phyloP scores from a whole-genome alignment of 1,139 yeast genomes.

The Candida pseudocylindracea region DNA sequence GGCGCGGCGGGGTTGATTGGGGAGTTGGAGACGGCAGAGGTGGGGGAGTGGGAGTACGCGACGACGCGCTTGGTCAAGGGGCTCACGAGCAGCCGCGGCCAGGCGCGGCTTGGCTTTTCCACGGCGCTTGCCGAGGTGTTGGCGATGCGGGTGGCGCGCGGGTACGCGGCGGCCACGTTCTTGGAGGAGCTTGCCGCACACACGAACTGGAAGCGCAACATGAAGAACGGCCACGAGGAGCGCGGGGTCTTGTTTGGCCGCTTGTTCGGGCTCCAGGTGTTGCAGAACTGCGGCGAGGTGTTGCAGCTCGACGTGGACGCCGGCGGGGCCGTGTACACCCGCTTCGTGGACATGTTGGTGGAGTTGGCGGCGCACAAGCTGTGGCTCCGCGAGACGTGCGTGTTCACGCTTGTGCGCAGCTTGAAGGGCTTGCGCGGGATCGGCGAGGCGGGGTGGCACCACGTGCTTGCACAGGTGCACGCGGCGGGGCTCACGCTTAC shows the following conservation, averaged over 20 bases:
- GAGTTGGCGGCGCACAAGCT: constrained; percentile 42
- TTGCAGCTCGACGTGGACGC: constrained; percentile 11
- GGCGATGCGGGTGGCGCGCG: constrained; percentile 16
- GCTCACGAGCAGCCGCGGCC: constrained; percentile 56
- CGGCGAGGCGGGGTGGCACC: no score
- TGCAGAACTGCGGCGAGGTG: constrained; percentile 26
- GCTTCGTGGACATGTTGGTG: constrained; percentile 24
- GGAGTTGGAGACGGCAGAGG: constrained; percentile 18
- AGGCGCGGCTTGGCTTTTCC: constrained; percentile 76
- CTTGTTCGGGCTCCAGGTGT: constrained; percentile 63
- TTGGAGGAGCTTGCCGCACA: constrained; percentile 19
- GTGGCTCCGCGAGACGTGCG: constrained; percentile 74
- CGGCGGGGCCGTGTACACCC: constrained; percentile 10
- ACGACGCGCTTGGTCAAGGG: constrained; percentile 62
- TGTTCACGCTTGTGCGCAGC: constrained; percentile 45
- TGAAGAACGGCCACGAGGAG: constrained; percentile 55
- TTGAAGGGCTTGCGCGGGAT: constrained; percentile 3
- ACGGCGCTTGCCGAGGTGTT: constrained; percentile 68
- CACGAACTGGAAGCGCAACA: constrained; percentile 22
- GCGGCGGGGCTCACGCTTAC: constrained; percentile 36
- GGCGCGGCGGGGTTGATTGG: constrained; percentile 50
- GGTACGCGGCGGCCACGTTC: constrained; percentile 12
- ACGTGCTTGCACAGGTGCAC: constrained; percentile 17
- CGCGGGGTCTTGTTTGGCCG: constrained; percentile 66
- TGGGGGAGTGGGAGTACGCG: constrained; percentile 60